A percentile compares a stretch with the other conserved stretches of the same genome.
Evolutionary conservation across 1,139 yeast species (phyloP).

Genomic region (Candida sp.): DNA sequence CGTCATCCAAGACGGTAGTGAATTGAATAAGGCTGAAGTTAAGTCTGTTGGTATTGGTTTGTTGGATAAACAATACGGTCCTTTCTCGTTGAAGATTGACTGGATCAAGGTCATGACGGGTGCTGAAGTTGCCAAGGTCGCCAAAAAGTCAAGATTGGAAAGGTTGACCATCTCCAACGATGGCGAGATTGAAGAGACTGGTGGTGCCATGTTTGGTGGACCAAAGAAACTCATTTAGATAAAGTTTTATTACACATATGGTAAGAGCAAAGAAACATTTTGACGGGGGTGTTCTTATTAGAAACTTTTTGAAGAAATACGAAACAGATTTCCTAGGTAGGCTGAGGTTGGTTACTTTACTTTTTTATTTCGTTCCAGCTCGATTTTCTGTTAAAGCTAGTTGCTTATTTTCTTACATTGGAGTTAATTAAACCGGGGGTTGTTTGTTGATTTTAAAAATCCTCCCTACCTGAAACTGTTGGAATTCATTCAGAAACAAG

Average conservation of each 20-base stretch:
- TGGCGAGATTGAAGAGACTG: slow-evolving; percentile 4
- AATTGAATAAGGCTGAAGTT: slow-evolving; percentile 65
- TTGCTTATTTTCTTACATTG: not conserved
- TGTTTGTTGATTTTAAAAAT: not conserved
- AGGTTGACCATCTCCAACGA: slow-evolving; percentile 6
- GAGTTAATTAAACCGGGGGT: not conserved
- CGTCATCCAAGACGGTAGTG: slow-evolving; percentile 68
- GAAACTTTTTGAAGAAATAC: not conserved
- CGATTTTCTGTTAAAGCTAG: not conserved
- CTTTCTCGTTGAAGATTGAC: slow-evolving; percentile 70
- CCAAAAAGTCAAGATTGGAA: slow-evolving; percentile 31
- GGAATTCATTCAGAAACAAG: not conserved
- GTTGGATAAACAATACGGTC: slow-evolving; percentile 81
- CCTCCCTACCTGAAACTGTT: slow-evolving; percentile 1
- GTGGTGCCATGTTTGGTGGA: slow-evolving; percentile 8
- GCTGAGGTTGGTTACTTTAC: not conserved
- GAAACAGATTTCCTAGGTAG: not conserved
- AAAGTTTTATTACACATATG: not conserved
- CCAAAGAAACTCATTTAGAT: slow-evolving; percentile 5
- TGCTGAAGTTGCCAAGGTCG: slow-evolving; percentile 45
- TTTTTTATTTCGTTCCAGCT: not conserved
- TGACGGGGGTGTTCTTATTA: not conserved
- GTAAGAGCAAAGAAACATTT: not conserved
- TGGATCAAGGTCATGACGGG: slow-evolving; percentile 77
- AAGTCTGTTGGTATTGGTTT: slow-evolving; percentile 82